Conservation (phyloP, 768 basidiomycete species). For the Ramaria sp. region DNA sequence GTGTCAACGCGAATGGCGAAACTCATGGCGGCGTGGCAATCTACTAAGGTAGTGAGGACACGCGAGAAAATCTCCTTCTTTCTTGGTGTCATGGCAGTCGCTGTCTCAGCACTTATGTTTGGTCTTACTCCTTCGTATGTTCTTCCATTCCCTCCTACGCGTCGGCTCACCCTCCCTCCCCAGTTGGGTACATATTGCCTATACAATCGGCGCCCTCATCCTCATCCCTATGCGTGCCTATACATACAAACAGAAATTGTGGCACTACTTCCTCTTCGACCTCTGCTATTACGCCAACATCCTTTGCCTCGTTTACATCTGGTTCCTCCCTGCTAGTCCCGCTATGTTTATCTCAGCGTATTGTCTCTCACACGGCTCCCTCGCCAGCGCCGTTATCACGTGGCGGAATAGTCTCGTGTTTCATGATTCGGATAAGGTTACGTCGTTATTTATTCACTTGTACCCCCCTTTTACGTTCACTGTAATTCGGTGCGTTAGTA, state of each 20-base stretch:
- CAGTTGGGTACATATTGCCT: constrained; percentile 83
- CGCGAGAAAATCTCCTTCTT: constrained; percentile 87
- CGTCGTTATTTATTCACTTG: constrained; percentile 89
- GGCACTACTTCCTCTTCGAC: constrained; percentile 93
- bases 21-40: constrained; percentile 83
- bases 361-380: constrained; percentile 80
- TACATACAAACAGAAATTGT: constrained; percentile 83
- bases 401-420: constrained; percentile 99
- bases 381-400: constrained; percentile 92
- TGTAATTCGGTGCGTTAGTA: constrained; percentile 59
- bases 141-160: constrained; percentile 9
- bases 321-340: constrained; percentile 71
- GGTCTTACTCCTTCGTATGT: constrained; percentile 80
- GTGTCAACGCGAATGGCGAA: constrained; percentile 69
- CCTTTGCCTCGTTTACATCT: constrained; percentile 85
- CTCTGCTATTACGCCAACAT: constrained; percentile 90
- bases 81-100: constrained; percentile 83
- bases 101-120: constrained; percentile 77
- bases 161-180: background rate
- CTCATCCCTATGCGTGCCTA: constrained; percentile 78
- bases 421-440: constrained; percentile 95
- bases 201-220: constrained; percentile 66
- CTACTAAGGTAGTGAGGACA: constrained; percentile 75
- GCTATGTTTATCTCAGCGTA: constrained; percentile 87
- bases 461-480: constrained; percentile 88